phyloP scores from a whole-genome alignment of 768 basidiomycete species.

The Obba rivulosa region DNA sequence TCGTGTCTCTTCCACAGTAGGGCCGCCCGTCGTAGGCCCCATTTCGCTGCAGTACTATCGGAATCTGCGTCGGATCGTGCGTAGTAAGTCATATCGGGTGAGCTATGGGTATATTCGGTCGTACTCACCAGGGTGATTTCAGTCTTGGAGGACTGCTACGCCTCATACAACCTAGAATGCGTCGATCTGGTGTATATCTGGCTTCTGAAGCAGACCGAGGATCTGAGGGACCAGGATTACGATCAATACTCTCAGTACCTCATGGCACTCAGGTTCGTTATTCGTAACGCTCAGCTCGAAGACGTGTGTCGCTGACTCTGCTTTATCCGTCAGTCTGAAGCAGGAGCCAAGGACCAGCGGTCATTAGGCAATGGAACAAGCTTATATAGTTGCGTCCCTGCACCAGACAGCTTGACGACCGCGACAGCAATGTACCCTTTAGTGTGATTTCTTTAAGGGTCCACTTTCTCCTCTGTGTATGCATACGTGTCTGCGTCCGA shows the following conservation, averaged over 20 bases:
- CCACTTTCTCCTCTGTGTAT: no score
- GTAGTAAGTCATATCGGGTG: not conserved
- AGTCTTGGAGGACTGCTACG: slow-evolving; percentile 4
- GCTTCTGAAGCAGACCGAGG: not conserved
- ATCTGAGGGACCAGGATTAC: not conserved
- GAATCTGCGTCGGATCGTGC: slow-evolving; percentile 2
- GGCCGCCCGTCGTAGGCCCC: not conserved
- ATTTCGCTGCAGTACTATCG: slow-evolving; percentile 1
- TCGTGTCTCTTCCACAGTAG: not conserved
- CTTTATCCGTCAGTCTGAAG: no score
- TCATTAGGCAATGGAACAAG: no score
- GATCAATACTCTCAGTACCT: not conserved
- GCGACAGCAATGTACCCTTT: no score
- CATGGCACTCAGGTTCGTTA: not conserved
- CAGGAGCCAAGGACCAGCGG: no score
- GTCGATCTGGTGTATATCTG: not conserved
- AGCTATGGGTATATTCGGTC: not conserved
- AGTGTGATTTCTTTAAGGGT: no score
- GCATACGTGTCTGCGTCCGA: no score
- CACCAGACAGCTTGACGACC: no score
- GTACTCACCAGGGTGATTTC: not conserved
- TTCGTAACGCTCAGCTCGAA: not conserved
- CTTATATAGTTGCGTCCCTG: no score
- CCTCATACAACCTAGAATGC: not conserved
- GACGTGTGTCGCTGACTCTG: no score